Evolutionary conservation across 2,329 filamentous ascomycete genomes (phyloP).

Genomic region (Iodosphaeria phyllophila): DNA sequence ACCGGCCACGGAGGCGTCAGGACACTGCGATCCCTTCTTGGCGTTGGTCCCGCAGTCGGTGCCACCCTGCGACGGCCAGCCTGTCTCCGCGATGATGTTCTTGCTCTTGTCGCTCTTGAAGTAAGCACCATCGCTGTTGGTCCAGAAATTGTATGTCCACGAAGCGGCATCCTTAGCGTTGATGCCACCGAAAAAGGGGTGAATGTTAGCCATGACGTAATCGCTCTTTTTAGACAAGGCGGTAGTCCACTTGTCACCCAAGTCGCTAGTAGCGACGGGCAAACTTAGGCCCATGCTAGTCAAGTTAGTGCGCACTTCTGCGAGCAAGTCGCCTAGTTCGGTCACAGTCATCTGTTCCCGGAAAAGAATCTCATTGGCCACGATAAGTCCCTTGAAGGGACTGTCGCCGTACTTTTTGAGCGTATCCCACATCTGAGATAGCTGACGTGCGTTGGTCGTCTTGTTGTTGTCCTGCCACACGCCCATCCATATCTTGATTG

Average conservation of each 20-base stretch:
- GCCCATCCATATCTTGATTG: slow-evolving; percentile 80
- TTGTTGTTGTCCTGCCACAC: slow-evolving; percentile 78
- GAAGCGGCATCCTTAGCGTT: slow-evolving; percentile 44
- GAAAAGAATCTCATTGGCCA: slow-evolving; percentile 65
- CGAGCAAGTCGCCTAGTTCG: slow-evolving; percentile 44
- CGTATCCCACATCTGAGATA: slow-evolving; percentile 69
- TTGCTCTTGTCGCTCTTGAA: slow-evolving; percentile 42
- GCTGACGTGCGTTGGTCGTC: slow-evolving; percentile 69
- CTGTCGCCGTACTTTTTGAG: slow-evolving; percentile 47
- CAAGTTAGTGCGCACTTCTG: slow-evolving; percentile 53
- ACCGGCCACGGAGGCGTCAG: slow-evolving; percentile 55
- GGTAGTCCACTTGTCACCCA: slow-evolving; percentile 72
- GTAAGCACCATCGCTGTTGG: slow-evolving; percentile 43
- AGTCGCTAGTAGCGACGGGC: slow-evolving; percentile 70
- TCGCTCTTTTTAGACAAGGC: slow-evolving; percentile 55
- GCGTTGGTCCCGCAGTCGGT: slow-evolving; percentile 50
- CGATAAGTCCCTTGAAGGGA: slow-evolving; percentile 67
- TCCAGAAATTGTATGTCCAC: slow-evolving; percentile 79
- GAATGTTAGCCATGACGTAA: slow-evolving; percentile 89
- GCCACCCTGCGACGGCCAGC: slow-evolving; percentile 75
- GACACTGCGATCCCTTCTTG: slow-evolving; percentile 33
- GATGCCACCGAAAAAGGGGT: slow-evolving; percentile 84
- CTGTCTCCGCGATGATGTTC: slow-evolving; percentile 78
- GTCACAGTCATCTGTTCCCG: slow-evolving; percentile 53
- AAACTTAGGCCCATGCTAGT: slow-evolving; percentile 46